A percentile compares a stretch with the other conserved stretches of the same genome.
phyloP scores from a whole-genome alignment of 805 yeast genomes.

The Saccharomycopsis babjevae region DNA sequence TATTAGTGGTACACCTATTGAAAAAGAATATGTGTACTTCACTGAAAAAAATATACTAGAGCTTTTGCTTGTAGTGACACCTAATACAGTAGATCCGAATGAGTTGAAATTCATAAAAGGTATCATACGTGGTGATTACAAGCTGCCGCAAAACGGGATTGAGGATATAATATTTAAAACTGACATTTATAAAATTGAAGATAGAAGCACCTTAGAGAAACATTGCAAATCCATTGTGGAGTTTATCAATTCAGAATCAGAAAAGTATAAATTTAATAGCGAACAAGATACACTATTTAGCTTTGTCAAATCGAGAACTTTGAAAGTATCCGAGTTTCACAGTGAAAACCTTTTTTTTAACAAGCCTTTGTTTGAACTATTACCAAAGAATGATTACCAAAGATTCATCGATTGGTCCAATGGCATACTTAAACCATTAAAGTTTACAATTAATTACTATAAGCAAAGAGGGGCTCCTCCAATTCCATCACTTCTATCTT shows the following conservation, averaged over 20 bases:
- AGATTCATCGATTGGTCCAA: conserved; percentile 3
- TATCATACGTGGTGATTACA: conserved; percentile 4
- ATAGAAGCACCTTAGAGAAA: not conserved
- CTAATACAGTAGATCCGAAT: conserved; percentile 11
- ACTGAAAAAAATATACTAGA: conserved; percentile 6
- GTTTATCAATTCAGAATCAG: conserved; percentile 1
- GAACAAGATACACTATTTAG: conserved; percentile 1
- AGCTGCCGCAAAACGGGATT: not conserved
- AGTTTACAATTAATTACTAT: conserved; percentile 5
- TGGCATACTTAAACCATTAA: conserved; percentile 10
- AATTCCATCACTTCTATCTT: conserved; percentile 9
- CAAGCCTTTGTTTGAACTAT: conserved; percentile 1
- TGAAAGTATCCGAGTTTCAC: conserved; percentile 12
- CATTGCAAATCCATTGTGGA: not conserved
- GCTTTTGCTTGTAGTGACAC: conserved; percentile 9
- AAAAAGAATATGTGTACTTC: not conserved
- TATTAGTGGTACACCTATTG: not conserved
- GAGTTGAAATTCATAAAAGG: conserved; percentile 4
- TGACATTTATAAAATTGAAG: conserved; percentile 1
- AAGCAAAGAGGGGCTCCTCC: not conserved
- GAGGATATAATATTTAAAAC: not conserved
- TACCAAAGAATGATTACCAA: not conserved
- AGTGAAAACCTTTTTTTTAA: conserved; percentile 14
- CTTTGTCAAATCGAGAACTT: conserved; percentile 14
- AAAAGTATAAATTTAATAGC: conserved; percentile 1